Evolutionary conservation across 1,139 yeast species (phyloP).

Genomic region (Saccharomyces uvarum): DNA sequence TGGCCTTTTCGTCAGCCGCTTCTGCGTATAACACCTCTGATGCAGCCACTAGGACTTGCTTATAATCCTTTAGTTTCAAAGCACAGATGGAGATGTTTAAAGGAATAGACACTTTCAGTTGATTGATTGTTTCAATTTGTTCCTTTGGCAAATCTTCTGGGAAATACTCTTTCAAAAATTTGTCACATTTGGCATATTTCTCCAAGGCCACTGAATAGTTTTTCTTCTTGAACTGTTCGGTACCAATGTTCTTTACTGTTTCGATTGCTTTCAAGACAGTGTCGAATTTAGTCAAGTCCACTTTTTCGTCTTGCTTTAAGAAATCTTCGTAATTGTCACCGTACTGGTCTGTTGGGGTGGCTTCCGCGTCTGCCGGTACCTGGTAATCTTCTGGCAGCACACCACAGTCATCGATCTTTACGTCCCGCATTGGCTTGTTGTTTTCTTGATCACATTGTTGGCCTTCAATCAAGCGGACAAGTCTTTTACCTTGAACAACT

Average conservation of each 20-base stretch:
- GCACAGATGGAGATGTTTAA: constrained; percentile 74
- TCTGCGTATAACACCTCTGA: constrained; percentile 59
- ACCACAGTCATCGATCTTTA: constrained; percentile 74
- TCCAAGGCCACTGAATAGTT: constrained; percentile 48
- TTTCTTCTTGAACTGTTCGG: constrained; percentile 61
- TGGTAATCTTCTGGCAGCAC: constrained; percentile 55
- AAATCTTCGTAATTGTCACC: constrained; percentile 80
- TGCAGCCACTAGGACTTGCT: constrained; percentile 53
- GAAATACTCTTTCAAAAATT: constrained; percentile 61
- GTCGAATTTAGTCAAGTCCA: constrained; percentile 52
- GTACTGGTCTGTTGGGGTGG: constrained; percentile 52
- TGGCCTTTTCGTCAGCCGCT: constrained; percentile 55
- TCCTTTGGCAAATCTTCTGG: constrained; percentile 62
- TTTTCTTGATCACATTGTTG: constrained; percentile 48
- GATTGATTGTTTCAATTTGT: constrained; percentile 40
- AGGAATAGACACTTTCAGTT: constrained; percentile 53
- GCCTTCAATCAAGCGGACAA: constrained; percentile 72
- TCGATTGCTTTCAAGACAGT: constrained; percentile 61
- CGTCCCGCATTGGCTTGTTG: constrained; percentile 60
- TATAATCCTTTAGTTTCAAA: constrained; percentile 52
- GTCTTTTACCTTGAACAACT: constrained; percentile 72
- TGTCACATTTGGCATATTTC: constrained; percentile 66
- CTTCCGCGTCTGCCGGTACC: constrained; percentile 38
- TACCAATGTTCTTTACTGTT: constrained; percentile 71
- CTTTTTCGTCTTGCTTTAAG: constrained; percentile 63